These are phyloP conservation scores for Parathielavia hyrcaniae DNA, from an alignment of 495 filamentous ascomycete species.

Conservation along the genomic window DNA sequence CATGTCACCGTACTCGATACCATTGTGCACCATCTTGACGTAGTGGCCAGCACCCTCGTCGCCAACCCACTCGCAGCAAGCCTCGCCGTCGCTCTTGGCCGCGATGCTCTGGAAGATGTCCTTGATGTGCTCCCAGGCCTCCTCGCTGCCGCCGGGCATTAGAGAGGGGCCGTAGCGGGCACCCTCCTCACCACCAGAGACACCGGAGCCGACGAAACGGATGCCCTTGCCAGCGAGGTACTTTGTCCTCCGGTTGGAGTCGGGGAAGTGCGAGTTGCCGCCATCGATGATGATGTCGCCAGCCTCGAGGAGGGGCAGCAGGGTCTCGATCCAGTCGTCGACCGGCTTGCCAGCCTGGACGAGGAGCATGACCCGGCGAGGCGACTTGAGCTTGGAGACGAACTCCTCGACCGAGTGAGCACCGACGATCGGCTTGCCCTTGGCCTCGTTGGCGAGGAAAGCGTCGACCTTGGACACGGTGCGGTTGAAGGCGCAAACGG, in stretches of 20 bases:
- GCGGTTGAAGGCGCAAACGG: constrained; percentile 94
- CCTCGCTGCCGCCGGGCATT: constrained; percentile 98
- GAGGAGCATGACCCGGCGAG: constrained; percentile 92
- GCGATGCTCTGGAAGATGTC: constrained; percentile 96
- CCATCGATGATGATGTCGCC: constrained; percentile 99
- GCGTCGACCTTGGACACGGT: constrained; percentile 95
- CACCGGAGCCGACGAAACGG: constrained; percentile 93
- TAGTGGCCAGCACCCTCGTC: constrained; percentile 99
- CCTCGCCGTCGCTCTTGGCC: constrained; percentile 91
- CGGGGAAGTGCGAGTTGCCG: constrained; percentile 98
- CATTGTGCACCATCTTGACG: constrained; percentile 99
- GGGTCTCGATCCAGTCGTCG: constrained; percentile 95
- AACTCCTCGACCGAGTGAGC: constrained; percentile 94
- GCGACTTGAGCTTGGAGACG: constrained; percentile 89
- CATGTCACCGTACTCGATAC: constrained; percentile 99
- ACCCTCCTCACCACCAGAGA: constrained; percentile 98
- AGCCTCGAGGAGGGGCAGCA: constrained; percentile 80
- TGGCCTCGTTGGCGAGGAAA: constrained; percentile 90
- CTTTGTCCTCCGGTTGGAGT: constrained; percentile 90
- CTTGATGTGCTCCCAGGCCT: constrained; percentile 97
- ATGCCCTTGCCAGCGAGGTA: constrained; percentile 82
- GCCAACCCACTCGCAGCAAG: constrained; percentile 99
- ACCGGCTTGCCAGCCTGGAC: constrained; percentile 97
- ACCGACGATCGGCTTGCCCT: constrained; percentile 89
- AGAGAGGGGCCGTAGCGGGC: constrained; percentile 93